phyloP scores from a whole-genome alignment of 129 eudicot genomes.

The Centrapalus pauciflorus region DNA sequence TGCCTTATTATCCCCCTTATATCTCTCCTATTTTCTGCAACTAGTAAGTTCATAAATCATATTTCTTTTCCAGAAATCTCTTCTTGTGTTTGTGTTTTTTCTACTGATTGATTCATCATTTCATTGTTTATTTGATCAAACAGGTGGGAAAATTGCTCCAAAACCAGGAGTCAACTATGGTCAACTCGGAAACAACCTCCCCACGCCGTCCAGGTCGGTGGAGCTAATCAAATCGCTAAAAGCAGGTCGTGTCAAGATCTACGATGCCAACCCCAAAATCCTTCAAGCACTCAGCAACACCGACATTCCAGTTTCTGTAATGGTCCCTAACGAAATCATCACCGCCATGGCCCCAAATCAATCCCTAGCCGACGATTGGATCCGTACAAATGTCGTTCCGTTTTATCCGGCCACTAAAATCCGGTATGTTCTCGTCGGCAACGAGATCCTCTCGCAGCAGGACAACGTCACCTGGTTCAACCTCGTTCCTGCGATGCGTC shows the following conservation, averaged over 20 bases:
- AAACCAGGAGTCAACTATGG: slow-evolving; percentile 78
- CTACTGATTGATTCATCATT: not conserved
- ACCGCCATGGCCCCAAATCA: slow-evolving; percentile 51
- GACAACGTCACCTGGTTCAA: slow-evolving; percentile 50
- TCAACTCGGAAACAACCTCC: slow-evolving; percentile 74
- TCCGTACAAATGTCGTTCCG: slow-evolving; percentile 45
- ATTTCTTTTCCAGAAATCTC: not conserved
- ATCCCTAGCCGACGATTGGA: slow-evolving; percentile 62
- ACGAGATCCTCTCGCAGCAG: slow-evolving; percentile 56
- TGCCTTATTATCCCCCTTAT: slow-evolving; percentile 16
- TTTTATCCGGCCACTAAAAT: slow-evolving; percentile 63
- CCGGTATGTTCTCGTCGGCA: slow-evolving; percentile 73
- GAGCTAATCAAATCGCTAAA: slow-evolving; percentile 53
- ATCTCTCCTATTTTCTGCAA: slow-evolving; percentile 10
- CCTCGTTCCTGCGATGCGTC: slow-evolving; percentile 75
- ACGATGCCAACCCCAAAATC: slow-evolving; percentile 58
- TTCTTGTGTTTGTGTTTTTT: not conserved
- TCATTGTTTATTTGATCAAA: not conserved
- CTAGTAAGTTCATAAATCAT: slow-evolving; percentile 23
- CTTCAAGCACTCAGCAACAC: slow-evolving; percentile 50
- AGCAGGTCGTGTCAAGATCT: slow-evolving; percentile 70
- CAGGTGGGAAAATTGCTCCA: slow-evolving; percentile 52
- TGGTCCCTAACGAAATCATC: slow-evolving; percentile 71
- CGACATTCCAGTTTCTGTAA: slow-evolving; percentile 56
- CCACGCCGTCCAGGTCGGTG: slow-evolving; percentile 40